These are phyloP conservation scores for Cerioporus squamosus DNA, from an alignment of 1,284 basidiomycete genomes.

Conservation along the genomic window DNA sequence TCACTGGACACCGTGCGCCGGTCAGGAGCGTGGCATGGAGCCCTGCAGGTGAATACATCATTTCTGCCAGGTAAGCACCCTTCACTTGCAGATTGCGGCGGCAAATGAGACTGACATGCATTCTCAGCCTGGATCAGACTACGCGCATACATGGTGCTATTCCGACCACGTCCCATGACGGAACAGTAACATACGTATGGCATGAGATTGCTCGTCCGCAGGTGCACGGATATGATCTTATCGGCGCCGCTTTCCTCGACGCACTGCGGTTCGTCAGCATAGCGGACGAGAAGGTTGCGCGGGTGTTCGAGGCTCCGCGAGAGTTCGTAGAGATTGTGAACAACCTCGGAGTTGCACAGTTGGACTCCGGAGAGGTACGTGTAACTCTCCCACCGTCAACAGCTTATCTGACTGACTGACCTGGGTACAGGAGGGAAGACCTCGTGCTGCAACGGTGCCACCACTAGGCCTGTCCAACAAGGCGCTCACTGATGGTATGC, in stretches of 20 bases:
- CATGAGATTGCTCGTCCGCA: conserved; percentile 91
- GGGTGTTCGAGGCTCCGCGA: conserved; percentile 88
- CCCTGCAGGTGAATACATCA: conserved; percentile 79
- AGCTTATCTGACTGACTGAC: too few relatives aligned
- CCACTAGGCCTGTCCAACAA: conserved; percentile 79
- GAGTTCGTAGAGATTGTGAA: conserved; percentile 72
- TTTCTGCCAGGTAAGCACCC: conserved; percentile 74
- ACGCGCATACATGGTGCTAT: conserved; percentile 80
- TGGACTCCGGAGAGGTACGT: conserved; percentile 51
- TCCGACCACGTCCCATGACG: conserved; percentile 26
- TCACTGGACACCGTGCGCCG: conserved; percentile 80
- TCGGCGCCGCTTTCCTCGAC: conserved; percentile 79
- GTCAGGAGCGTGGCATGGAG: conserved; percentile 87
- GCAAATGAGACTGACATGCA: not conserved
- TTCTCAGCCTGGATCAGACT: conserved; percentile 81
- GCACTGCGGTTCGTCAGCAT: conserved; percentile 82
- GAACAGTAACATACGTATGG: conserved; percentile 54
- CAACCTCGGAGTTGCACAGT: conserved; percentile 50
- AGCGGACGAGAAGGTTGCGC: conserved; percentile 91
- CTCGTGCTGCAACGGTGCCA: conserved; percentile 73
- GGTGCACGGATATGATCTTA: conserved; percentile 92
- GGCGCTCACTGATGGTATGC: conserved; percentile 58
- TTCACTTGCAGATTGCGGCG: too few relatives aligned
- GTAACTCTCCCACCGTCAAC: not conserved
- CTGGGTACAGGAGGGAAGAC: conserved; percentile 41